Evolutionary conservation across 495 filamentous ascomycete genomes (phyloP), one percentile per base, ranked within the genome.

Genomic region (Usnea hakonensis): DNA sequence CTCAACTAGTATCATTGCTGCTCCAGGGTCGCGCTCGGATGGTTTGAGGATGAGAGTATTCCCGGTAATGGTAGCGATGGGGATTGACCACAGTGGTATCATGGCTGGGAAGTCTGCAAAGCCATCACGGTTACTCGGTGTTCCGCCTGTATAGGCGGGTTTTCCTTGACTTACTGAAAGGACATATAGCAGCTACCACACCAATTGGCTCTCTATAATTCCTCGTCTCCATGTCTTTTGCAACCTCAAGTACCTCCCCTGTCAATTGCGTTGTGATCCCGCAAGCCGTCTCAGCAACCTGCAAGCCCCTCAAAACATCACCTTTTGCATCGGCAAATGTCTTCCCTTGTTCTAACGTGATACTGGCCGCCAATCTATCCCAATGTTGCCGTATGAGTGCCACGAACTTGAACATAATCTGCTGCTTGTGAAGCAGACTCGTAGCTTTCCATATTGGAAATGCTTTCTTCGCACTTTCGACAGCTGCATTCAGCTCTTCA

Each of bases 191-290:
- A 32, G 94, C 94, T 55, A 95, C 90, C 52, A 99, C 87, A 61
- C 94, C 94, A 69, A 99, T 75, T 53, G 94, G 94, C 78, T 99
- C 94, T 55, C 84, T 82, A 71, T 97, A 97, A 65, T 84, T 90
- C 65, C 94, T 78, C 11, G 94, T 99, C 80, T 99, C 94, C 94
- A 99, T 99, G 73, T 99, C 94, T 81, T 95, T 96, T 55, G 93
- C 87, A 11, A 99, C 94, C 78, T 99, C 95, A 38, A 99, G 78
- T 35, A 99, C 85, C 75, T 97, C 93, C 37, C 94, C 94, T 63
- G 89, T 90, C 74, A 97, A 81, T 73, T 97, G 88, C 44, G 91
- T 93, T 10, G 94, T 94, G 66, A 96, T 96, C 37, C 88, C 90
- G 70, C 92, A 97, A 35, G 93, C 90, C 23, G 91, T 93, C 79